A percentile compares a stretch with the other conserved stretches of the same genome.
These are phyloP conservation scores for Globisporangium abappressorium DNA, from an alignment of 352 stramenopile genomes.

Conservation along the genomic window DNA sequence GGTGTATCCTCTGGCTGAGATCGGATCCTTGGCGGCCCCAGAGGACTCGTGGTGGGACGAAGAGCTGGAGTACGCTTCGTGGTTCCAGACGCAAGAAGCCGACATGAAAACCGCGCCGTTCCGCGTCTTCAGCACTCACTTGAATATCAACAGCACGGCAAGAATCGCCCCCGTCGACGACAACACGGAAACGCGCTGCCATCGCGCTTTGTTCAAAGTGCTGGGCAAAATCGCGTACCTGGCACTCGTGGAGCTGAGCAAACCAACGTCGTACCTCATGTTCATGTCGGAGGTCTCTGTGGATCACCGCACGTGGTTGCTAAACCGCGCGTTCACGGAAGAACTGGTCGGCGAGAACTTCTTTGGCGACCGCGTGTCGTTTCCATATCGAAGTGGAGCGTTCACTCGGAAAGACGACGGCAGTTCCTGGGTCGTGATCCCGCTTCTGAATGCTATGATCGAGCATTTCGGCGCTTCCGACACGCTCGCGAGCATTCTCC, in stretches of 20 bases:
- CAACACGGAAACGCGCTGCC: constrained; percentile 28
- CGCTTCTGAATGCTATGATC: constrained; percentile 33
- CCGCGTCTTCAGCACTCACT: constrained; percentile 22
- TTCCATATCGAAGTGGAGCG: constrained; percentile 32
- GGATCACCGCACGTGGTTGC: constrained; percentile 32
- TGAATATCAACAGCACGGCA: constrained; percentile 18
- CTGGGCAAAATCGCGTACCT: constrained; percentile 36
- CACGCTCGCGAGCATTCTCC: constrained; percentile 18
- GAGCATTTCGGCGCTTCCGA: constrained; percentile 20
- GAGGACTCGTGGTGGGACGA: constrained; percentile 32
- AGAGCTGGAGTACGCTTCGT: constrained; percentile 26
- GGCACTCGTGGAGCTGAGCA: constrained; percentile 30
- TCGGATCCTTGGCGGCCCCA: neutral
- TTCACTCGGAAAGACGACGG: constrained; percentile 42
- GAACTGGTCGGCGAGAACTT: constrained; percentile 34
- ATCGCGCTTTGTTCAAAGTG: constrained; percentile 46
- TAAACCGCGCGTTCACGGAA: constrained; percentile 28
- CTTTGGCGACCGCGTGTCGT: constrained; percentile 28
- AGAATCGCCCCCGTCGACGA: constrained; percentile 20
- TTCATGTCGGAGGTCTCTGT: constrained; percentile 37
- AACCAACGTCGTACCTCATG: constrained; percentile 43
- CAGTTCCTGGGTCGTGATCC: constrained; percentile 37
- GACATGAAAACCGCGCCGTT: constrained; percentile 23
- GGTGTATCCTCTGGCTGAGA: constrained; percentile 28
- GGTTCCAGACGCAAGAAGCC: constrained; percentile 30